phyloP scores from a whole-genome alignment of 768 basidiomycete genomes.

The Mycena kentingensis region DNA sequence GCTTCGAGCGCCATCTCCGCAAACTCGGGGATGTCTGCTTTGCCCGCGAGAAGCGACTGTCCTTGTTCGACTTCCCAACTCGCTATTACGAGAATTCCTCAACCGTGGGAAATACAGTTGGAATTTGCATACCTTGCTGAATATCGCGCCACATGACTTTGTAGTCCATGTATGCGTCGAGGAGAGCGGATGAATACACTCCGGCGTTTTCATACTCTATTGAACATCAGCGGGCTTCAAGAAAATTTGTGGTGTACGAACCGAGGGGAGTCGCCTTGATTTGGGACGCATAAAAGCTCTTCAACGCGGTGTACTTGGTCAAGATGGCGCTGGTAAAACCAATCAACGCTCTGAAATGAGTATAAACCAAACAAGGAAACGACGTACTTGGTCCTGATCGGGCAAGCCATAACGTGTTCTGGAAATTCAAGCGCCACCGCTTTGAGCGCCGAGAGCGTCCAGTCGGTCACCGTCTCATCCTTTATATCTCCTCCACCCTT shows the following conservation, averaged over 20 bases:
- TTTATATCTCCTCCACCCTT: conserved; percentile 6
- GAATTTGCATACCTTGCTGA: background rate
- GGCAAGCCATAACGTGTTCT: conserved; percentile 5
- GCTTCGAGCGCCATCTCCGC: background rate
- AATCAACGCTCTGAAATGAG: background rate
- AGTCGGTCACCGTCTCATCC: conserved; percentile 1
- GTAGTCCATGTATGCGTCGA: conserved; percentile 13
- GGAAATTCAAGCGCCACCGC: conserved; percentile 4
- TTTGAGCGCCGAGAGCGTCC: conserved; percentile 9
- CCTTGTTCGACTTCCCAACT: conserved; percentile 4
- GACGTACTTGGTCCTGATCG: background rate
- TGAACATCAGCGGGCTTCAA: background rate
- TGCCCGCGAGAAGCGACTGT: background rate
- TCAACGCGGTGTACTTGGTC: conserved; percentile 13
- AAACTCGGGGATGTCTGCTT: background rate
- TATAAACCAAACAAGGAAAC: background rate
- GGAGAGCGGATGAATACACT: conserved; percentile 7
- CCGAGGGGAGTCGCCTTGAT: background rate
- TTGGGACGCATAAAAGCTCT: conserved; percentile 1
- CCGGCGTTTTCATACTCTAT: conserved; percentile 9
- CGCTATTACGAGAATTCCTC: background rate
- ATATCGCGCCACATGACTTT: conserved; percentile 10
- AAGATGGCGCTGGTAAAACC: conserved; percentile 12
- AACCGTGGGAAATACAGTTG: background rate
- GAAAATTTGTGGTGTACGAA: too few relatives aligned